Evolutionary conservation across 1,284 basidiomycete species (phyloP).

Genomic region (Papiliotrema laurentii): DNA sequence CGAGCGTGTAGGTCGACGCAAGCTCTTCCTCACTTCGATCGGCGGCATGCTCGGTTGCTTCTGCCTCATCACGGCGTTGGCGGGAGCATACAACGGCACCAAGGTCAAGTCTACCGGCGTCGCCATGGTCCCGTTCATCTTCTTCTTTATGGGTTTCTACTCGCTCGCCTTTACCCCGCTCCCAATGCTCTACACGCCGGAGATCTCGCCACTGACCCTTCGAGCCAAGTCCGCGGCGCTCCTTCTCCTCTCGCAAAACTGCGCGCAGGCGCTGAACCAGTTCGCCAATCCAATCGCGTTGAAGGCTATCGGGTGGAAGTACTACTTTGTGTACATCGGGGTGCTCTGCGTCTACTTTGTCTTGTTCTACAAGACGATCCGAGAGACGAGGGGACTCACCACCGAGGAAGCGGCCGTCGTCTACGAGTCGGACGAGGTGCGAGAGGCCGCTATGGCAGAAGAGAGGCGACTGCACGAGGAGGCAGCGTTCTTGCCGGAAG

Average conservation of each 20-base stretch:
- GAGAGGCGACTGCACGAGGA: conserved; percentile 1
- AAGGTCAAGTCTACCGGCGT: background rate
- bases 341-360: conserved; percentile 33
- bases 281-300: conserved; percentile 73
- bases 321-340: conserved; percentile 57
- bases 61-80: conserved; percentile 5
- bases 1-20: conserved; percentile 33
- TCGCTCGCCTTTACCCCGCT: conserved; percentile 4
- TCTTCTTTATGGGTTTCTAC: conserved; percentile 6
- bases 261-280: conserved; percentile 69
- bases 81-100: conserved; percentile 5
- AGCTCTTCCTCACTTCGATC: conserved; percentile 52
- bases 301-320: conserved; percentile 62
- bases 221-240: conserved; percentile 54
- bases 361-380: conserved; percentile 32
- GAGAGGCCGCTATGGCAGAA: background rate
- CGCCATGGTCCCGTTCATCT: background rate
- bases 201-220: conserved; percentile 64
- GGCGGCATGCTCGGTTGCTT: conserved; percentile 54
- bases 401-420: conserved; percentile 41
- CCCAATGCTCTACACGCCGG: conserved; percentile 48
- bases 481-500: background rate
- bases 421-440: conserved; percentile 13
- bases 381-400: conserved; percentile 33
- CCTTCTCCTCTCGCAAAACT: conserved; percentile 27